Conservation (phyloP, 768 basidiomycete species). For the Paxillus ammoniavirescens region DNA sequence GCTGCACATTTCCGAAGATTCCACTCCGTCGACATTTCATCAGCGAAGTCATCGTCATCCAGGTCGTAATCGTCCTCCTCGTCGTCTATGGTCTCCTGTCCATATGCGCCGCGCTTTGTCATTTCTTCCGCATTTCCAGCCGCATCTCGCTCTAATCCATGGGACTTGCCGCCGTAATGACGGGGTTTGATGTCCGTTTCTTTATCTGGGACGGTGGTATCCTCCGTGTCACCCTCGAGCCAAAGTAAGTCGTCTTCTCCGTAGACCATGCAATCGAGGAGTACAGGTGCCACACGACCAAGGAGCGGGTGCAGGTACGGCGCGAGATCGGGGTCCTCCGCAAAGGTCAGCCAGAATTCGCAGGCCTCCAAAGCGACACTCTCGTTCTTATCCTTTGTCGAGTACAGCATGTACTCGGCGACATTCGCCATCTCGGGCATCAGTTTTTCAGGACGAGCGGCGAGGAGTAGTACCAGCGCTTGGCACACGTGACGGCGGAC, state of each 20-base stretch:
- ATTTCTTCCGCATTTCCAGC: slow-evolving; percentile 36
- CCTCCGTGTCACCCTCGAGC: slow-evolving; percentile 90
- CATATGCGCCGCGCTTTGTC: slow-evolving; percentile 60
- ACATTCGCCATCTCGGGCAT: slow-evolving; percentile 95
- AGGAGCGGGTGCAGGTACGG: slow-evolving; percentile 84
- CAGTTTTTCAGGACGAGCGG: slow-evolving; percentile 91
- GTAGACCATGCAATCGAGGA: slow-evolving; percentile 98
- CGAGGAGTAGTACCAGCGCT: slow-evolving; percentile 89
- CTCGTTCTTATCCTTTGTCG: slow-evolving; percentile 96
- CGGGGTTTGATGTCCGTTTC: slow-evolving; percentile 96
- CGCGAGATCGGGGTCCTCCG: slow-evolving; percentile 88
- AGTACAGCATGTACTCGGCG: slow-evolving; percentile 98
- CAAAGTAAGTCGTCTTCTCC: slow-evolving; percentile 94
- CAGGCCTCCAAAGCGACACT: slow-evolving; percentile 96
- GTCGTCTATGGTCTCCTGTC: slow-evolving; percentile 77
- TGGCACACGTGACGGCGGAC: slow-evolving; percentile 96
- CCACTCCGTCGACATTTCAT: slow-evolving; percentile 98
- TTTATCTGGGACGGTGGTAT: slow-evolving; percentile 88
- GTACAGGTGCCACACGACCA: slow-evolving; percentile 87
- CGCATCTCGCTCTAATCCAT: slow-evolving; percentile 76
- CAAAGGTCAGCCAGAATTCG: slow-evolving; percentile 99
- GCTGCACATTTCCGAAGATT: slow-evolving; percentile 98
- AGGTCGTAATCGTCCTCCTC: slow-evolving; percentile 88
- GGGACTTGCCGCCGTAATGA: slow-evolving; percentile 83
- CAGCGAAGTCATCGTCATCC: slow-evolving; percentile 85